Conservation (phyloP, 2,329 filamentous ascomycete genomes). For the Ramularia endophylla region DNA sequence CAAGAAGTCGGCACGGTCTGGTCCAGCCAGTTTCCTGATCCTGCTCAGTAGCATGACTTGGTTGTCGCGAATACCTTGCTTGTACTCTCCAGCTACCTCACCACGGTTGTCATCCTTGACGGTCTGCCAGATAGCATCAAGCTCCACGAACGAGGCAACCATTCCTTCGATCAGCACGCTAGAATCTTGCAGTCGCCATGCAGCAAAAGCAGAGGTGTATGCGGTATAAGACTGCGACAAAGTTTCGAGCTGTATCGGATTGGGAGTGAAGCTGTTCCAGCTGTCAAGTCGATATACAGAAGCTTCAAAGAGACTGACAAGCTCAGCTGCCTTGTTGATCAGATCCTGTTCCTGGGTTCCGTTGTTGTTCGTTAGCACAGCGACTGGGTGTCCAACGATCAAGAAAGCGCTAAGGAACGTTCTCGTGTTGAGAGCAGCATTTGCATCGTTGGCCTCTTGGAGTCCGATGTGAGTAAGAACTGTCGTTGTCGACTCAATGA, state of each 20-base stretch:
- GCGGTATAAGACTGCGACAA: slow-evolving; percentile 65
- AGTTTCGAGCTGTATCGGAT: slow-evolving; percentile 55
- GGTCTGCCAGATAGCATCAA: slow-evolving; percentile 77
- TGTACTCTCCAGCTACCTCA: slow-evolving; percentile 68
- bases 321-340: slow-evolving; percentile 69
- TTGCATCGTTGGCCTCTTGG: slow-evolving; percentile 52
- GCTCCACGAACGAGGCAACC: slow-evolving; percentile 78
- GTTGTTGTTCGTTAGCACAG: slow-evolving; percentile 72
- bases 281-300: slow-evolving; percentile 60
- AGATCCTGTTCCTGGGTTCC: slow-evolving; percentile 64
- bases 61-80: slow-evolving; percentile 73
- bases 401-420: slow-evolving; percentile 76
- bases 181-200: slow-evolving; percentile 77
- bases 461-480: slow-evolving; percentile 66
- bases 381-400: slow-evolving; percentile 70
- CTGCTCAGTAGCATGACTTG: slow-evolving; percentile 72
- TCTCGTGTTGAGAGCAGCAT: slow-evolving; percentile 60
- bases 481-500: slow-evolving; percentile 59
- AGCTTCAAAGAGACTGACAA: slow-evolving; percentile 72
- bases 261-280: slow-evolving; percentile 62
- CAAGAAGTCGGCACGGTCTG: slow-evolving; percentile 62
- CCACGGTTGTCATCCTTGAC: slow-evolving; percentile 73
- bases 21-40: slow-evolving; percentile 71
- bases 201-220: slow-evolving; percentile 73
- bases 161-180: slow-evolving; percentile 74